These are phyloP conservation scores for Mycena alexandri DNA, from an alignment of 768 basidiomycete genomes.

Conservation along the genomic window DNA sequence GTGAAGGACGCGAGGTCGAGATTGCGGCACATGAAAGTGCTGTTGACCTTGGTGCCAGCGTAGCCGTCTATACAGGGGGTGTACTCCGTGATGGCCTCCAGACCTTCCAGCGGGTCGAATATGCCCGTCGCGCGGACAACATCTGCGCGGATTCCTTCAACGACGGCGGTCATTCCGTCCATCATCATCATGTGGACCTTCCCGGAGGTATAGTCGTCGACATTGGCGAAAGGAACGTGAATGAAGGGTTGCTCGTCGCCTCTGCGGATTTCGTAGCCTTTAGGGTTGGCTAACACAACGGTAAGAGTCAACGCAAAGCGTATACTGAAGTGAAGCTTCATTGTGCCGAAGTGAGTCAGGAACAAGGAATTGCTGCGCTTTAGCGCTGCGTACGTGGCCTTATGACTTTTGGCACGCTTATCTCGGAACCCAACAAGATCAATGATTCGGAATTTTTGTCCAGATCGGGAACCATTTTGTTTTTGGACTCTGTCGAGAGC, in stretches of 20 bases:
- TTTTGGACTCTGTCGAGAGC: no score
- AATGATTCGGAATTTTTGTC: no score
- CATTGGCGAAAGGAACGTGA: constrained; percentile 29
- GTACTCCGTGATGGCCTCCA: constrained; percentile 21
- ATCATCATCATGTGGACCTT: constrained; percentile 36
- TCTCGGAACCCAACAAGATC: no score
- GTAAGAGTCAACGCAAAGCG: constrained; percentile 1
- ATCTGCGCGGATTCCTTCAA: constrained; percentile 26
- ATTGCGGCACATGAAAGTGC: constrained; percentile 32
- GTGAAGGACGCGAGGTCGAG: constrained; percentile 34
- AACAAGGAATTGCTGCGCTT: neutral
- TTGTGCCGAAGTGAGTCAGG: neutral
- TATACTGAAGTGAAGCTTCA: neutral
- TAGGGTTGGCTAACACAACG: constrained; percentile 1
- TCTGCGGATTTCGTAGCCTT: constrained; percentile 9
- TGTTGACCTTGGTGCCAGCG: constrained; percentile 17
- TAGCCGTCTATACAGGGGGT: constrained; percentile 32
- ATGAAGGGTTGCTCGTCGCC: constrained; percentile 34
- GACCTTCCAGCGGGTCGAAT: constrained; percentile 30
- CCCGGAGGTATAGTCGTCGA: constrained; percentile 31
- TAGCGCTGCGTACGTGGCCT: neutral
- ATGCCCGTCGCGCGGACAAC: constrained; percentile 25
- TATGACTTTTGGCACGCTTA: neutral
- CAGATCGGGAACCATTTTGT: no score
- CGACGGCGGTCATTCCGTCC: constrained; percentile 31